phyloP scores from a whole-genome alignment of 169 alveolate genomes.

The Amoebophrya sp. region DNA sequence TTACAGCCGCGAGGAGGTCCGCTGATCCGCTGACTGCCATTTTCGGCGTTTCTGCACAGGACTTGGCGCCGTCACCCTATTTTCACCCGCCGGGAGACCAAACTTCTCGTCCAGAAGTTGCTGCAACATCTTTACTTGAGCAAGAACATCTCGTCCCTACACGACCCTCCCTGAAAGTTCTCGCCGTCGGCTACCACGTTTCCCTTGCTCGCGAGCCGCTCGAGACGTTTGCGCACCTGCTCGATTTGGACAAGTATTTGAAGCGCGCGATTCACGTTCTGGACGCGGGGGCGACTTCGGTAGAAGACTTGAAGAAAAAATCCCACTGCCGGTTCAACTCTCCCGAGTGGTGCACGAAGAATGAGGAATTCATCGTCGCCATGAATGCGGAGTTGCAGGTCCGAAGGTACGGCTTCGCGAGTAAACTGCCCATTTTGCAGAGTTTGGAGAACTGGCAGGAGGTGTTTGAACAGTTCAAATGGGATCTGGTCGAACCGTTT shows the following conservation, averaged over 20 bases:
- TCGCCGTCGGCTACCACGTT: neutral
- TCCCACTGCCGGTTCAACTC: neutral
- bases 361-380: constrained; percentile 1
- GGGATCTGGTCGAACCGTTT: neutral
- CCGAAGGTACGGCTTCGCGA: neutral
- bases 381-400: neutral
- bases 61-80: neutral
- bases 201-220: neutral
- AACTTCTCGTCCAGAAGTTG: too few relatives aligned
- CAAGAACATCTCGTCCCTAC: too few relatives aligned
- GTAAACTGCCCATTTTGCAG: neutral
- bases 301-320: neutral
- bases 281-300: neutral
- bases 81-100: neutral
- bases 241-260: neutral
- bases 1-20: too few relatives aligned
- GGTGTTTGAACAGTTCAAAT: neutral
- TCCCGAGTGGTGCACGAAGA: neutral
- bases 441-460: neutral
- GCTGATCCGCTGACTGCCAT: neutral
- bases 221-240: neutral
- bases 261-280: neutral
- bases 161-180: neutral
- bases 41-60: neutral
- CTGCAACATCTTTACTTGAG: too few relatives aligned